Conservation (phyloP, 2,329 filamentous ascomycete species). For the Cordyceps fumosorosea region DNA sequence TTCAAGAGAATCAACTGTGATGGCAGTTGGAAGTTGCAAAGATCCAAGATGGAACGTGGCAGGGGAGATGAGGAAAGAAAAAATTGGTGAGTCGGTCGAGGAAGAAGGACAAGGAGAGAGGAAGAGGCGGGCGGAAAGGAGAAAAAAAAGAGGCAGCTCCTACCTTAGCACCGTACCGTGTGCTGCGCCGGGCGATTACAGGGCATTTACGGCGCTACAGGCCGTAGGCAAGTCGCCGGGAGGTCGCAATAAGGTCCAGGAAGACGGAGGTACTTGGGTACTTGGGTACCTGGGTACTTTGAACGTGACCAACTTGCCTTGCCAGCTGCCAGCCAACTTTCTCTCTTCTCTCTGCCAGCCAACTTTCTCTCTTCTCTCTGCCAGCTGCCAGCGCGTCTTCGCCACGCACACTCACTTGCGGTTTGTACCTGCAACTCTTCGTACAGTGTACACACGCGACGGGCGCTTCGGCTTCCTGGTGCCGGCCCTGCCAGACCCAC, state of each 20-base stretch:
- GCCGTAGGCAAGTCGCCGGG: neutral
- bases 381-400: neutral
- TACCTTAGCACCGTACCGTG: neutral
- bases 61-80: neutral
- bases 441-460: neutral
- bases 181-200: neutral
- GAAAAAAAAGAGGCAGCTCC: neutral
- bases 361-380: neutral
- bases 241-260: neutral
- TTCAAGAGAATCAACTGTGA: neutral
- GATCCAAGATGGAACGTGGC: neutral
- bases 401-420: neutral
- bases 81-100: neutral
- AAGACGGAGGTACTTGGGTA: neutral
- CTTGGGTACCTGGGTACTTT: no score
- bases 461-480: slow-evolving; percentile 10
- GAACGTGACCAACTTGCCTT: no score
- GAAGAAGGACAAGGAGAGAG: neutral
- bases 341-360: no score
- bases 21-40: neutral
- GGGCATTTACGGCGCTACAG: neutral
- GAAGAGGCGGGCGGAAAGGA: neutral
- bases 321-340: no score
- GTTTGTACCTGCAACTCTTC: no score
- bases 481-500: slow-evolving; percentile 6